These are phyloP conservation scores for Emergomyces pasteurianus DNA, from an alignment of 2,329 filamentous ascomycete genomes.

Conservation along the genomic window DNA sequence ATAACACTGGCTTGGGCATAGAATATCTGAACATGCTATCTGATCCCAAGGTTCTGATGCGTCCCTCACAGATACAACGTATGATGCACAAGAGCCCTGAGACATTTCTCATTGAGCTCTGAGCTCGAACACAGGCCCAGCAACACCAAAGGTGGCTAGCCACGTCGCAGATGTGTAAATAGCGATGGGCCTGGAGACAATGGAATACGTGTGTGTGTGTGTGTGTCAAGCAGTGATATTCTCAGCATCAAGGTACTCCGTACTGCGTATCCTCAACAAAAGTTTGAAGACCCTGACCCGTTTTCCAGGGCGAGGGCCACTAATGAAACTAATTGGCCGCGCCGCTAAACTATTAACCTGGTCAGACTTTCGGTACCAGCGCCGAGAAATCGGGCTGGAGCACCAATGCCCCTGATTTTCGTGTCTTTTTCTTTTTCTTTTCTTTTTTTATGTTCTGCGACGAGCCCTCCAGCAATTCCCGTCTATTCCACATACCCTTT, in stretches of 20 bases:
- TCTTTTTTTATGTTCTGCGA: neutral
- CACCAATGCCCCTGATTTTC: neutral
- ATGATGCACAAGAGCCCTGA: neutral
- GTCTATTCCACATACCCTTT: neutral
- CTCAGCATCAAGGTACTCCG: too few species aligned
- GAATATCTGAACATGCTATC: neutral
- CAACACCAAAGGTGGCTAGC: neutral
- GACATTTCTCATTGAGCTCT: neutral
- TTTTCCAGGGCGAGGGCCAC: neutral
- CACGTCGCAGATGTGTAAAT: neutral
- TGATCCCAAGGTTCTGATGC: neutral
- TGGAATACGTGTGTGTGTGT: too few species aligned
- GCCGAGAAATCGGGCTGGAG: too few species aligned
- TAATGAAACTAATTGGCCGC: neutral
- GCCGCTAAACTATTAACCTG: neutral
- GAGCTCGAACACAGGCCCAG: neutral
- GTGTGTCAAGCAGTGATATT: too few species aligned
- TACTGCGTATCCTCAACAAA: too few species aligned
- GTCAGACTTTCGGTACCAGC: neutral
- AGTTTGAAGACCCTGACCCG: neutral
- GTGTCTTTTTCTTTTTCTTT: too few species aligned
- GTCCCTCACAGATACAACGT: neutral
- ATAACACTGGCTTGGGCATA: neutral
- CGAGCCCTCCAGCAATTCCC: neutral
- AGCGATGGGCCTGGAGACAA: neutral